Evolutionary conservation across 2,329 filamentous ascomycete genomes (phyloP), one percentile per base, ranked within the genome.

Genomic region (Aspergillus sp.): DNA sequence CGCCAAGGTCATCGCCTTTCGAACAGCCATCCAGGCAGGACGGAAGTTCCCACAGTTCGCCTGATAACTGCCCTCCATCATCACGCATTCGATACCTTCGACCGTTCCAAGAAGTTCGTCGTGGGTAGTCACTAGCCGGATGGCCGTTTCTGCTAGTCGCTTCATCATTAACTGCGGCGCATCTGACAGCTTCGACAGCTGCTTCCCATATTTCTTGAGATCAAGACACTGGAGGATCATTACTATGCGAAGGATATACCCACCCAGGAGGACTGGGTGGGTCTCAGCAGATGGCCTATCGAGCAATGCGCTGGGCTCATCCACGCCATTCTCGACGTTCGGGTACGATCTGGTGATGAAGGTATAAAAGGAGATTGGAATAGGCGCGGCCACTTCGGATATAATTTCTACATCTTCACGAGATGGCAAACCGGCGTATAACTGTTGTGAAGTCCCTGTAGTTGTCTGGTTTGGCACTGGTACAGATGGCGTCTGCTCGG

Each of bases 201-300:
- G 39, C 39, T 13, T 44, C 3, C 44, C n/a, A 4, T 50, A 40
- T 45, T 45, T 52, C 27, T 44, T 30, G 39, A 75, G 75, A 1
- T 75, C 72, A 33, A 82, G 66, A 30, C 79, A 77, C 65, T 83
- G 81, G 11, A 83, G 70, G 56, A 75, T 79, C 12, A 77, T 71
- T 2, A 74, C 73, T 4, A 83, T 61, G 27, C 80, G 76, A 11
- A 84, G 70, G 20, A 84, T 73, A 6, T 77, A 73, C 56, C 75
- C 77, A 2, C 81, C 80, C 2, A 84, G 68, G 5, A 82, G 59
- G 2, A 79, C 72, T 0, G 82, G 82, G 63, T 84, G 82, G 24
- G 73, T 74, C 0, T 67, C 70, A 11, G 56, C 20, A 15, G 13
- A 19, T 33, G 56, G 62, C 5, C 42, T 50, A 3, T 17, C 53